phyloP scores from a whole-genome alignment of 2,329 filamentous ascomycete genomes.

The Xylariomycetidae sp. region DNA sequence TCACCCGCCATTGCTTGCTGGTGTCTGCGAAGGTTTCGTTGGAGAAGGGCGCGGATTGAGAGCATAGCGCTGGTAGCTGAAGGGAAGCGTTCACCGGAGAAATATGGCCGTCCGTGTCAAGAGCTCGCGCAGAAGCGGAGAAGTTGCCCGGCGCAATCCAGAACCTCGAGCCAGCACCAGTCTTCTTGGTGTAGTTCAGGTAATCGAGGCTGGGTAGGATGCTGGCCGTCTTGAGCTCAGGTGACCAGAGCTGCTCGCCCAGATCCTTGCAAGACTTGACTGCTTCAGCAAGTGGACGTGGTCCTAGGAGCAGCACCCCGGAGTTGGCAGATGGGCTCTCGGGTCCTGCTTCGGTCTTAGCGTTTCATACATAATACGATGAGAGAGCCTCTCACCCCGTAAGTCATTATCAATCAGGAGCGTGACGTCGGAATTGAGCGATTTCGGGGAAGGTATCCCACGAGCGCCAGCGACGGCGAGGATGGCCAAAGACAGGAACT shows the following conservation, averaged over 20 bases:
- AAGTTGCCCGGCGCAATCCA: slow-evolving; percentile 30
- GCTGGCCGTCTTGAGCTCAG: slow-evolving; percentile 16
- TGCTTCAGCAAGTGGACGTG: slow-evolving; percentile 23
- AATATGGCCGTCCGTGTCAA: slow-evolving; percentile 23
- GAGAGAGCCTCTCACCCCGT: slow-evolving; percentile 23
- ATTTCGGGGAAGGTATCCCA: slow-evolving; percentile 25
- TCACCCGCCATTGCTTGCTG: slow-evolving; percentile 30
- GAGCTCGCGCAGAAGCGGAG: slow-evolving; percentile 15
- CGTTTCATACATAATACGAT: not conserved
- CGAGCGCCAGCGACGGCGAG: slow-evolving; percentile 3
- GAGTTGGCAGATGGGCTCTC: slow-evolving; percentile 26
- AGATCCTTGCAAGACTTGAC: slow-evolving; percentile 27
- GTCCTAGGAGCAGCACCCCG: slow-evolving; percentile 30
- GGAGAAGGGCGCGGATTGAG: slow-evolving; percentile 37
- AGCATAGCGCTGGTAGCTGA: slow-evolving; percentile 33
- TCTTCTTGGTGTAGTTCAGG: slow-evolving; percentile 26
- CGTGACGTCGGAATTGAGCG: slow-evolving; percentile 30
- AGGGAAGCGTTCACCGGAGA: slow-evolving; percentile 8
- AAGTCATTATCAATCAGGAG: slow-evolving; percentile 36
- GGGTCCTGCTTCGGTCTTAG: slow-evolving; percentile 20
- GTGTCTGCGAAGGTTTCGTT: slow-evolving; percentile 26
- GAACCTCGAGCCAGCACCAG: slow-evolving; percentile 21
- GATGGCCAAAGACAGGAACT: slow-evolving; percentile 5
- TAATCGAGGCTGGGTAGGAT: slow-evolving; percentile 31
- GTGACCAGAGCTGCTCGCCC: slow-evolving; percentile 35